Evolutionary conservation across 371 early-diverging fungal species (phyloP).

Genomic region (Hamiltosporidium tvaerminnensis): DNA sequence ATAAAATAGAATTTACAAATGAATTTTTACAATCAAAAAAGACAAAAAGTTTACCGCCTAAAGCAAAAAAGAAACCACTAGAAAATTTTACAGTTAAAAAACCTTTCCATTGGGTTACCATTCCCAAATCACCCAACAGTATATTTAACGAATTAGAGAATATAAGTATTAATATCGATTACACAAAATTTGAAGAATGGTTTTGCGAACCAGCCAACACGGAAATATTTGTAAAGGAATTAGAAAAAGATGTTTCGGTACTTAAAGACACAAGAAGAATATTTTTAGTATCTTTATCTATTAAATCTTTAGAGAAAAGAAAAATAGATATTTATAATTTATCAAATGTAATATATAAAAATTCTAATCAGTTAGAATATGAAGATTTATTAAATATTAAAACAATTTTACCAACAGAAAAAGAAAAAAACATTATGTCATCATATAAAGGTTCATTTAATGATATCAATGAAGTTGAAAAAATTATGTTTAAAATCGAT

Average conservation of each 20-base stretch:
- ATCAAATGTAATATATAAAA: constrained; percentile 9
- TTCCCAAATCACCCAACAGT: constrained; percentile 8
- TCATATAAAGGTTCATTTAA: too few species aligned
- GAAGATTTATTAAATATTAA: constrained; percentile 11
- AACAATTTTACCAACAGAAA: background rate
- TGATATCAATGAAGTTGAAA: too few species aligned
- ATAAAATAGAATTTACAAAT: background rate
- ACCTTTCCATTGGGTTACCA: constrained; percentile 21
- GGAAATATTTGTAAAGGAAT: background rate
- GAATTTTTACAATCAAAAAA: background rate
- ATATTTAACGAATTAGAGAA: constrained; percentile 23
- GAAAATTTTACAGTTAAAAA: constrained; percentile 2
- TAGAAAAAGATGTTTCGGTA: background rate
- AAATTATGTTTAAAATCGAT: too few species aligned
- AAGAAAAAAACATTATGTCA: constrained; percentile 19
- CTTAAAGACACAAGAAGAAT: constrained; percentile 19
- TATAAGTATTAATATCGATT: constrained; percentile 14
- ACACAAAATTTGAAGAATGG: constrained; percentile 25
- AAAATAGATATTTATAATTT: constrained; percentile 18
- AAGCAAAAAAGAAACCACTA: background rate
- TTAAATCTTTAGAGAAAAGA: constrained; percentile 27
- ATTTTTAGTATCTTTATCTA: constrained; percentile 26
- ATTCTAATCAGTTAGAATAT: constrained; percentile 2
- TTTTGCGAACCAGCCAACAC: constrained; percentile 18
- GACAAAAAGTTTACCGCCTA: constrained; percentile 2